Evolutionary conservation across 2,329 filamentous ascomycete species (phyloP).

Genomic region (Neoscytalidium dimidiatum): DNA sequence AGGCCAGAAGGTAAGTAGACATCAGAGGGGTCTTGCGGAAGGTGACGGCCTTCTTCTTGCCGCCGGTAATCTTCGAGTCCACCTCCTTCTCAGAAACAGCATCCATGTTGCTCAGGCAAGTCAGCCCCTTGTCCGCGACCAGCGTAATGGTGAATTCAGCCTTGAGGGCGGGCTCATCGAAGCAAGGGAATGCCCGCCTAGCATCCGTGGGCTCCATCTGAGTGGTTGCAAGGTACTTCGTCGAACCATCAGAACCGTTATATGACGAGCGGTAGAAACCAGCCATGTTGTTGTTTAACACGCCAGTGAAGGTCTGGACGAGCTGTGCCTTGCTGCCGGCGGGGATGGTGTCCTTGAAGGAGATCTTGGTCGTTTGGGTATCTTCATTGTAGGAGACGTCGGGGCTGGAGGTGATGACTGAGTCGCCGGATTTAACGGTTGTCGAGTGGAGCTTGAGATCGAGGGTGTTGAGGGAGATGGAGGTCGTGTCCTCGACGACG

Average conservation of each 20-base stretch:
- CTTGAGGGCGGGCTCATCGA: conserved; percentile 97
- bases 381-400: conserved; percentile 74
- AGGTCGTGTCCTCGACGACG: conserved; percentile 79
- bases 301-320: conserved; percentile 75
- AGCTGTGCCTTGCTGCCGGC: conserved; percentile 78
- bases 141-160: conserved; percentile 91
- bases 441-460: conserved; percentile 81
- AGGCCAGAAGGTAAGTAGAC: conserved; percentile 94
- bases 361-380: conserved; percentile 78
- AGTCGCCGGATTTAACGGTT: conserved; percentile 65
- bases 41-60: conserved; percentile 79
- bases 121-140: conserved; percentile 85
- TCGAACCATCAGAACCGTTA: conserved; percentile 76
- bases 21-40: conserved; percentile 92
- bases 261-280: conserved; percentile 97
- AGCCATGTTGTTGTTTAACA: conserved; percentile 91
- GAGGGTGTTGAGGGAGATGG: conserved; percentile 83
- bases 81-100: conserved; percentile 78
- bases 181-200: conserved; percentile 90
- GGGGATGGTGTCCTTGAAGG: conserved; percentile 71
- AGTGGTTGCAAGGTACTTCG: conserved; percentile 82
- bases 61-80: conserved; percentile 61
- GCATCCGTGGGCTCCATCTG: conserved; percentile 98
- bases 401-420: conserved; percentile 61
- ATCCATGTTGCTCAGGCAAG: conserved; percentile 96